Percentiles rank a stretch among this genome's conserved stretches.
Conservation (phyloP, 441 rosid genomes). For the Rhodomyrtus psidioides region DNA sequence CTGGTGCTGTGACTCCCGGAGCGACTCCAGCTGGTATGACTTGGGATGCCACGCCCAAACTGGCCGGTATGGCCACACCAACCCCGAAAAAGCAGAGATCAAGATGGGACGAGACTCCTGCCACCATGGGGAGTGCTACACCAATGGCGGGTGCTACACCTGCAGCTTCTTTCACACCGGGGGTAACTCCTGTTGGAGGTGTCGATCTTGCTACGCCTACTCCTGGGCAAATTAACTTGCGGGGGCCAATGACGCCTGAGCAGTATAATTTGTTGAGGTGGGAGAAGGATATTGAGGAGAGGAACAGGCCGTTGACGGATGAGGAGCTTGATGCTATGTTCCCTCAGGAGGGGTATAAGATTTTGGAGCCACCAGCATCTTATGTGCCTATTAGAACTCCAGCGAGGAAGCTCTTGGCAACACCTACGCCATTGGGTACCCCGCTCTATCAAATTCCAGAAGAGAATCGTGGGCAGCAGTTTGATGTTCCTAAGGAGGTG, state of each 20-base stretch:
- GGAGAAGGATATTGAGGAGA: conserved; percentile 98
- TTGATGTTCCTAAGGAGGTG: conserved; percentile 81
- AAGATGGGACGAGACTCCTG: conserved; percentile 98
- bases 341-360: conserved; percentile 85
- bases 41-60: conserved; percentile 92
- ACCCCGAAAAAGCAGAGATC: conserved; percentile 91
- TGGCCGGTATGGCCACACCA: conserved; percentile 62
- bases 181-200: conserved; percentile 84
- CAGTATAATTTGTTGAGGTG: conserved; percentile 79
- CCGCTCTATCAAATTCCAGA: conserved; percentile 80
- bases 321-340: conserved; percentile 97
- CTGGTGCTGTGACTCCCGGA: conserved; percentile 86
- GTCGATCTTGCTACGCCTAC: conserved; percentile 87
- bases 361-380: conserved; percentile 87
- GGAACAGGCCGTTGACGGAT: conserved; percentile 89
- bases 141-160: conserved; percentile 88
- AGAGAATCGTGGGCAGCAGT: conserved; percentile 96
- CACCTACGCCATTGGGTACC: conserved; percentile 95
- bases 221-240: conserved; percentile 51
- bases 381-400: conserved; percentile 97
- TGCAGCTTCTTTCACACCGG: conserved; percentile 75
- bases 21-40: conserved; percentile 89
- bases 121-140: conserved; percentile 93
- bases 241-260: conserved; percentile 79
- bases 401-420: conserved; percentile 74